Conservation (phyloP, 371 early-diverging fungal species). For the Rhizopus microsporus region DNA sequence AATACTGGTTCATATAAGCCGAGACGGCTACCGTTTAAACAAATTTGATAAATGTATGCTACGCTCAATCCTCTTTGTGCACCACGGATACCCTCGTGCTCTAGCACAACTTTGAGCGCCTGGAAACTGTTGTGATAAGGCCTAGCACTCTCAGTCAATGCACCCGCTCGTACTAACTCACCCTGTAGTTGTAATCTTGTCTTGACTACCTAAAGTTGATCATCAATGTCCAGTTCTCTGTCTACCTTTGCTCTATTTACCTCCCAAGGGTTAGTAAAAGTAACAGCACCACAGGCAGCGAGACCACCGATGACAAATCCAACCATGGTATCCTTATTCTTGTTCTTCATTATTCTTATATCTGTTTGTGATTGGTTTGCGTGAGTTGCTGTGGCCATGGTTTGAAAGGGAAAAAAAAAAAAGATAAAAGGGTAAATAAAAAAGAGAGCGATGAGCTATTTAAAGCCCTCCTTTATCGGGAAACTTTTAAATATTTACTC, state of each 20-base stretch:
- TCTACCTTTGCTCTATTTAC: constrained; percentile 40
- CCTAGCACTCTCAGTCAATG: constrained; percentile 50
- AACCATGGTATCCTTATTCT: constrained; percentile 36
- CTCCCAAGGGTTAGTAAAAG: constrained; percentile 93
- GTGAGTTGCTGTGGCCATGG: constrained; percentile 10
- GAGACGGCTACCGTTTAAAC: constrained; percentile 92
- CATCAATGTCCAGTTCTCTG: background rate
- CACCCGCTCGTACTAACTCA: constrained; percentile 68
- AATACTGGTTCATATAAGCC: constrained; percentile 86
- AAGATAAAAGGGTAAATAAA: background rate
- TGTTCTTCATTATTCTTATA: constrained; percentile 8
- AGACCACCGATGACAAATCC: constrained; percentile 77
- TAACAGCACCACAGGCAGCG: constrained; percentile 91
- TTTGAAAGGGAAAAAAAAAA: background rate
- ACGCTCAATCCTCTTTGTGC: constrained; percentile 90
- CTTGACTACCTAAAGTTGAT: constrained; percentile 79
- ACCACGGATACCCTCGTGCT: constrained; percentile 84
- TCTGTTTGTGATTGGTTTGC: background rate
- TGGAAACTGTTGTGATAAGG: constrained; percentile 81
- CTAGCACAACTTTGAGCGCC: constrained; percentile 76
- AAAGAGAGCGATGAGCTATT: background rate
- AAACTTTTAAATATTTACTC: background rate
- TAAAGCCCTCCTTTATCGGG: background rate
- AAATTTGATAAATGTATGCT: constrained; percentile 90
- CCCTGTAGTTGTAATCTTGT: constrained; percentile 96